Percentiles rank a stretch among this genome's conserved stretches.
phyloP scores from a whole-genome alignment of 176 grass and related monocot species.

The Elymus sibiricus region DNA sequence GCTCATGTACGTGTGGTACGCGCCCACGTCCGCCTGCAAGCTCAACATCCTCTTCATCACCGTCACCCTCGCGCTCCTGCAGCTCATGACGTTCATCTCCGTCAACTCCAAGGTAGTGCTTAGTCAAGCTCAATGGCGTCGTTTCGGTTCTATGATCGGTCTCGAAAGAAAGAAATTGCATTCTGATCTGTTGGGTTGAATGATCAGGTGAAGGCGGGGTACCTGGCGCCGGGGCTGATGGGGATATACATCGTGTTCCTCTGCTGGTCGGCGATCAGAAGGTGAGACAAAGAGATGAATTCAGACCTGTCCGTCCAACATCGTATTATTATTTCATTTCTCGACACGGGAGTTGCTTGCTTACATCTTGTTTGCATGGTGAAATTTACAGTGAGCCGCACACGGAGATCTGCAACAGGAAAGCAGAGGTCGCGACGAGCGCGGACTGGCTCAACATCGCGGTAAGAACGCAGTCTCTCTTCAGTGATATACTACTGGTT shows the following conservation, averaged over 20 bases:
- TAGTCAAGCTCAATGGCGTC: too few relatives aligned
- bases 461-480: slow-evolving; percentile 37
- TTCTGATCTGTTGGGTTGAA: not conserved
- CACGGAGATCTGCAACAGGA: slow-evolving; percentile 79
- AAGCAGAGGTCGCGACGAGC: slow-evolving; percentile 56
- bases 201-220: slow-evolving; percentile 75
- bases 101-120: slow-evolving; percentile 61
- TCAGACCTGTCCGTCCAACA: not conserved
- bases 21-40: slow-evolving; percentile 49
- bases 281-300: slow-evolving; percentile 18
- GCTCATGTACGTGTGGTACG: slow-evolving; percentile 89
- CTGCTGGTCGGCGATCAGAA: slow-evolving; percentile 91
- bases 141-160: not conserved
- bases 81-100: slow-evolving; percentile 73
- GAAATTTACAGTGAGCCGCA: slow-evolving; percentile 70
- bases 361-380: not conserved
- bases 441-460: slow-evolving; percentile 87
- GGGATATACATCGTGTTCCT: slow-evolving; percentile 88
- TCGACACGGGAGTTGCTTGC: not conserved
- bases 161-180: not conserved
- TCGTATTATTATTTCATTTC: not conserved
- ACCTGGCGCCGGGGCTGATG: slow-evolving; percentile 82
- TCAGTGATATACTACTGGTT: not conserved
- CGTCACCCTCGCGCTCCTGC: slow-evolving; percentile 69
- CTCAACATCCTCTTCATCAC: slow-evolving; percentile 95